Evolutionary conservation across 2,329 filamentous ascomycete species (phyloP).

Genomic region (Dactylellina leptospora): DNA sequence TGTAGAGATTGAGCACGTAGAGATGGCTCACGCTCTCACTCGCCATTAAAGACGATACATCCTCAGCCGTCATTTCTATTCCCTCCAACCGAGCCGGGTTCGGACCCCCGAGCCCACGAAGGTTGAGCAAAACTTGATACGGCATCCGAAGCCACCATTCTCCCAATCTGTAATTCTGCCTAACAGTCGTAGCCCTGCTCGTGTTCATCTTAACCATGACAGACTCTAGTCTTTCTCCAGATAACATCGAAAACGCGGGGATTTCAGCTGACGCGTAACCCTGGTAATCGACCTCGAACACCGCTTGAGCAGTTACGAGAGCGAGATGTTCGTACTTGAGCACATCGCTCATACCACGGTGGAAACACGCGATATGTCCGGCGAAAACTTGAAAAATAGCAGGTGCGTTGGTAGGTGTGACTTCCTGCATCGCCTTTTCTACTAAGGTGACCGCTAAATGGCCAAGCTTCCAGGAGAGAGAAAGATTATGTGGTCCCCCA

Average conservation of each 20-base stretch:
- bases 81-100: constrained; percentile 56
- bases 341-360: constrained; percentile 56
- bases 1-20: constrained; percentile 57
- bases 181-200: constrained; percentile 55
- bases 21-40: constrained; percentile 57
- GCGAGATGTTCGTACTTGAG: constrained; percentile 56
- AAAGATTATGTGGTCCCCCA: constrained; percentile 55
- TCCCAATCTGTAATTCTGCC: constrained; percentile 56
- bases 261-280: constrained; percentile 57
- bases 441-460: constrained; percentile 56
- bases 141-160: constrained; percentile 57
- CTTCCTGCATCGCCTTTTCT: constrained; percentile 54
- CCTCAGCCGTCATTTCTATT: constrained; percentile 54
- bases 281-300: constrained; percentile 58
- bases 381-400: constrained; percentile 58
- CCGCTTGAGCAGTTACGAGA: constrained; percentile 55
- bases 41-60: constrained; percentile 51
- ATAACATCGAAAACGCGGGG: constrained; percentile 57
- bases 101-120: constrained; percentile 56
- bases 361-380: constrained; percentile 57
- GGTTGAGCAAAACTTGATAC: constrained; percentile 56
- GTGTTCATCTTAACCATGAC: constrained; percentile 56
- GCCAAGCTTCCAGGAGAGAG: constrained; percentile 56
- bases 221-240: constrained; percentile 54
- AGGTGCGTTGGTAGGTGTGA: constrained; percentile 54